Evolutionary conservation across 2,329 filamentous ascomycete genomes (phyloP).

Genomic region (Penicillium sp.): DNA sequence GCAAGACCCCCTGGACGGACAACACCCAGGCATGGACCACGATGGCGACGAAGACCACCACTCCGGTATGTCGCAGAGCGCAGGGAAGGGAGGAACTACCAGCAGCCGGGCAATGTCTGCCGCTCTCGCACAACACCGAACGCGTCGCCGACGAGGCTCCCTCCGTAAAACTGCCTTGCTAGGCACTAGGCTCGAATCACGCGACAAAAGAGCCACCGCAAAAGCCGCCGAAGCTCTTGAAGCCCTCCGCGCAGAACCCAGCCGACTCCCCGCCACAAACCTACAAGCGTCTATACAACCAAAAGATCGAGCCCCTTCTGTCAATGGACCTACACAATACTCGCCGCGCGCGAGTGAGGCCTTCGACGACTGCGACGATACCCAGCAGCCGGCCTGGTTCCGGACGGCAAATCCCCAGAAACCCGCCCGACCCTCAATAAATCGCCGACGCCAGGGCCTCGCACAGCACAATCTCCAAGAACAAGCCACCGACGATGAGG

Average conservation of each 20-base stretch:
- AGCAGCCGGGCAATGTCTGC: slow-evolving; percentile 45
- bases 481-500: slow-evolving; percentile 77
- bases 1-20: slow-evolving; percentile 28
- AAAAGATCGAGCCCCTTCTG: slow-evolving; percentile 3
- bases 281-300: slow-evolving; percentile 3
- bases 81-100: slow-evolving; percentile 8
- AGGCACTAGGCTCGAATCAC: slow-evolving; percentile 44
- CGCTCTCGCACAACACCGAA: slow-evolving; percentile 45
- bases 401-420: slow-evolving; percentile 13
- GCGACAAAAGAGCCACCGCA: slow-evolving; percentile 25
- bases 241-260: slow-evolving; percentile 7
- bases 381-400: slow-evolving; percentile 16
- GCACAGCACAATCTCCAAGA: slow-evolving; percentile 53
- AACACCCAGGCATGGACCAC: slow-evolving; percentile 19
- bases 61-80: slow-evolving; percentile 20
- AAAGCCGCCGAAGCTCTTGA: slow-evolving; percentile 18
- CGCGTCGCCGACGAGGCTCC: slow-evolving; percentile 69
- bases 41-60: slow-evolving; percentile 23
- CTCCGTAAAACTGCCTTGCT: slow-evolving; percentile 78
- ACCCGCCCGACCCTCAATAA: slow-evolving; percentile 16
- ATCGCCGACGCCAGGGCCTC: slow-evolving; percentile 30
- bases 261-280: slow-evolving; percentile 5
- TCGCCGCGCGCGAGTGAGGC: slow-evolving; percentile 1
- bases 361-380: slow-evolving; percentile 10
- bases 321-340: slow-evolving; percentile 9